Percentiles rank a stretch among this genome's conserved stretches.
Conservation (phyloP, 345 rosid species). For the Moringa oleifera region DNA sequence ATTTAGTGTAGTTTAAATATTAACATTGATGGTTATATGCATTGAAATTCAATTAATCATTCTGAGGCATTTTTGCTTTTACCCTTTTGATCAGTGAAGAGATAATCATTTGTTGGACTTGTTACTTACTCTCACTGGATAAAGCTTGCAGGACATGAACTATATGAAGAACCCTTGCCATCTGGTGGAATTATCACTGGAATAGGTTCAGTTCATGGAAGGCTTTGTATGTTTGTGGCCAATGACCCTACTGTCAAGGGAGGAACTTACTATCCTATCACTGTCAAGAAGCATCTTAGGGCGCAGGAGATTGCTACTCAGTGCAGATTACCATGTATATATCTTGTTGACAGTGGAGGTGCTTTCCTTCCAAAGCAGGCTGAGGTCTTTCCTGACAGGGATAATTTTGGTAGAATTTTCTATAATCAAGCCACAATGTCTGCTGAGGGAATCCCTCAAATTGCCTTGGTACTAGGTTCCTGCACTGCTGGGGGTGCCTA, state of each 20-base stretch:
- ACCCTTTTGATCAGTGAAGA: not conserved
- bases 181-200: constrained; percentile 90
- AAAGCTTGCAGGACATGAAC: constrained; percentile 96
- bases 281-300: constrained; percentile 92
- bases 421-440: constrained; percentile 94
- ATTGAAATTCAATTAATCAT: too few relatives aligned
- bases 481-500: constrained; percentile 98
- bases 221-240: constrained; percentile 90
- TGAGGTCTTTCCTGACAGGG: constrained; percentile 94
- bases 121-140: constrained; percentile 33
- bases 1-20: too few relatives aligned
- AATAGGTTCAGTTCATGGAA: constrained; percentile 87
- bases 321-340: constrained; percentile 82
- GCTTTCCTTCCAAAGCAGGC: constrained; percentile 97
- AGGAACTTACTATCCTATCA: constrained; percentile 92
- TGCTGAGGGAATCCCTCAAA: constrained; percentile 86
- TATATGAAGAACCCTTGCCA: constrained; percentile 76
- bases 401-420: constrained; percentile 90
- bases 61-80: not conserved
- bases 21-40: too few relatives aligned
- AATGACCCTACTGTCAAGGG: constrained; percentile 98
- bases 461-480: constrained; percentile 88
- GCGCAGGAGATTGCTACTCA: constrained; percentile 93
- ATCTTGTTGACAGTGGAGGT: constrained; percentile 95
- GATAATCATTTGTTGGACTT: constrained; percentile 4